phyloP scores from a whole-genome alignment of 176 grass and related monocot species.

The Themeda triandra region DNA sequence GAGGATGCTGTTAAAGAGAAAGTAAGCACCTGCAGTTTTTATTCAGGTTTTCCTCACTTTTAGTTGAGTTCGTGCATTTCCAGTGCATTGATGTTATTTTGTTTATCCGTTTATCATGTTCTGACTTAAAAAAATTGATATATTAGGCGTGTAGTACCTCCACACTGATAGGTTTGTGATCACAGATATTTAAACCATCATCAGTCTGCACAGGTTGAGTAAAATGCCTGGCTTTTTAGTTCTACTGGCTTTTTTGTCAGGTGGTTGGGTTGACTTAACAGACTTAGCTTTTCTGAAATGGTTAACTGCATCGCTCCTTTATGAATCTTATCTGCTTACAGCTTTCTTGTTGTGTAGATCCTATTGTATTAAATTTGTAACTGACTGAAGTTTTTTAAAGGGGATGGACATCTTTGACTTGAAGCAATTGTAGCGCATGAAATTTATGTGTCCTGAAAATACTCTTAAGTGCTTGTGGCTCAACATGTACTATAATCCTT shows the following conservation, averaged over 20 bases:
- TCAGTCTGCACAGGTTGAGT: not conserved
- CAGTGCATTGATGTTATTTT: not conserved
- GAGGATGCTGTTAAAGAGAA: constrained; percentile 79
- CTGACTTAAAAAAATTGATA: not conserved
- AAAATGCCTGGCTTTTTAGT: not conserved
- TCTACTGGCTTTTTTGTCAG: no score
- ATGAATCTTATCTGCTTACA: not conserved
- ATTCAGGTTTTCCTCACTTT: not conserved
- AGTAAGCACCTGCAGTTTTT: constrained; percentile 26
- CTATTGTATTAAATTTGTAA: not conserved
- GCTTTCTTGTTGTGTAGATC: not conserved
- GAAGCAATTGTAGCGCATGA: not conserved
- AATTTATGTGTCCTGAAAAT: constrained; percentile 8
- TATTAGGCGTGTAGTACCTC: not conserved
- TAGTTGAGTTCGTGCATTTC: not conserved
- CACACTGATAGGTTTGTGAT: not conserved
- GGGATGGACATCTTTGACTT: not conserved
- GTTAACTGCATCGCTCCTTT: not conserved
- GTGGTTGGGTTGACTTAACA: no score
- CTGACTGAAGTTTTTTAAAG: not conserved
- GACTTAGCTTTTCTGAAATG: not conserved
- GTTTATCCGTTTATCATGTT: not conserved
- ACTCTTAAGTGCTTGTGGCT: not conserved
- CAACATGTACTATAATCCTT: not conserved
- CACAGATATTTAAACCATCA: not conserved